Conservation (phyloP, 164 flowering plant genomes). For the Buxus sempervirens region DNA sequence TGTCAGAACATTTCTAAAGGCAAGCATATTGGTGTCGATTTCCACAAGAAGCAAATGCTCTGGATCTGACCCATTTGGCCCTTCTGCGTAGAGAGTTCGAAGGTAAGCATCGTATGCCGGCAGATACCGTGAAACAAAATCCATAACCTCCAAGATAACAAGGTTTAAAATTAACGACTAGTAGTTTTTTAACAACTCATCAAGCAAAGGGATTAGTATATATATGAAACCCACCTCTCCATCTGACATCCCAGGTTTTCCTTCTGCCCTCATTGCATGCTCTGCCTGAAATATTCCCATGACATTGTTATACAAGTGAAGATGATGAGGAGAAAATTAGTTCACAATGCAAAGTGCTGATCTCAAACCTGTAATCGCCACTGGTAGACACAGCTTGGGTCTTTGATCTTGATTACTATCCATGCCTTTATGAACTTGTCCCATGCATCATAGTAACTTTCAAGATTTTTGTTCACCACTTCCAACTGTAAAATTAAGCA, state of each 20-base stretch:
- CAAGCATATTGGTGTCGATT: too few species aligned
- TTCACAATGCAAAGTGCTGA: neutral
- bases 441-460: constrained; percentile 94
- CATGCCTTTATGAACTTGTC: constrained; percentile 79
- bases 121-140: constrained; percentile 91
- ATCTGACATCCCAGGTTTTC: constrained; percentile 86
- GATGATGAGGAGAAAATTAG: neutral
- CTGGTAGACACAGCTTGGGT: constrained; percentile 78
- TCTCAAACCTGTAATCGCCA: constrained; percentile 88
- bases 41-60: constrained; percentile 5
- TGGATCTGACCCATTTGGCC: constrained; percentile 78
- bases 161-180: too few species aligned
- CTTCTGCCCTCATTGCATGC: constrained; percentile 82
- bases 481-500: constrained; percentile 53
- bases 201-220: too few species aligned
- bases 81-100: constrained; percentile 87
- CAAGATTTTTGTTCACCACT: constrained; percentile 66
- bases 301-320: neutral
- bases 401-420: constrained; percentile 86
- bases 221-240: constrained; percentile 57
- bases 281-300: constrained; percentile 50
- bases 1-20: too few species aligned
- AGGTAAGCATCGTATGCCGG: constrained; percentile 98
- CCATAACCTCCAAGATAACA: constrained; percentile 55
- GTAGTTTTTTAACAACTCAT: too few species aligned